Percentiles rank a stretch among this genome's conserved stretches.
Evolutionary conservation across 768 basidiomycete genomes (phyloP).

Genomic region (Mycena filopes): DNA sequence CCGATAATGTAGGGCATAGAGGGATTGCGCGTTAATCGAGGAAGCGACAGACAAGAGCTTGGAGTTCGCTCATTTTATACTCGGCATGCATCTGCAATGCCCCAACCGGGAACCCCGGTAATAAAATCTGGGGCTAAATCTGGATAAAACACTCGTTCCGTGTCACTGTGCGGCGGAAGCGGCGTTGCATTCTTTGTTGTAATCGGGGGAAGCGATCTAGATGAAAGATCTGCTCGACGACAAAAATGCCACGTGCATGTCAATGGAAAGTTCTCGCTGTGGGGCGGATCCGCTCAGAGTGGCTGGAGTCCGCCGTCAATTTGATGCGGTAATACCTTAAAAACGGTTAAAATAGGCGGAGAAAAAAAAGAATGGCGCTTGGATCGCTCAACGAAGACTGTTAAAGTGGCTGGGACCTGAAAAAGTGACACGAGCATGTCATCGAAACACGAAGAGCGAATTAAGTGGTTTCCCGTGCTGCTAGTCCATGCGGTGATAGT

Average conservation of each 20-base stretch:
- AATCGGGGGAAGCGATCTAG: constrained; percentile 30
- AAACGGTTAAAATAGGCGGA: constrained; percentile 8
- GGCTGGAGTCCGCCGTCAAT: too few species aligned
- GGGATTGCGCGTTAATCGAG: constrained; percentile 32
- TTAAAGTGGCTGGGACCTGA: constrained; percentile 5
- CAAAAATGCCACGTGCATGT: too few species aligned
- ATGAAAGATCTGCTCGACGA: too few species aligned
- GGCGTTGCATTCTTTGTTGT: constrained; percentile 20
- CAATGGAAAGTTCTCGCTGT: too few species aligned
- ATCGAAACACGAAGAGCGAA: constrained; percentile 25
- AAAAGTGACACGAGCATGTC: constrained; percentile 16
- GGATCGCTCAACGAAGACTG: background rate
- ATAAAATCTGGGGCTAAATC: constrained; percentile 30
- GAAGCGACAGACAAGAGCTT: constrained; percentile 38
- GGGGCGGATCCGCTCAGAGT: too few species aligned
- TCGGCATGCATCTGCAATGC: constrained; percentile 20
- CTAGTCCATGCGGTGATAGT: constrained; percentile 27
- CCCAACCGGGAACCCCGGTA: constrained; percentile 25
- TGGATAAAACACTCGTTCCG: constrained; percentile 22
- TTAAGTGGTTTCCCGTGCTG: constrained; percentile 21
- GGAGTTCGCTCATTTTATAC: constrained; percentile 29
- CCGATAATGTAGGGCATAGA: constrained; percentile 64
- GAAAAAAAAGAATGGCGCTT: constrained; percentile 13
- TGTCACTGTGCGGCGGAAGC: constrained; percentile 13
- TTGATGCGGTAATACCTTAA: constrained; percentile 25